phyloP scores from a whole-genome alignment of 768 basidiomycete genomes.

The Boletellus ananiceps region DNA sequence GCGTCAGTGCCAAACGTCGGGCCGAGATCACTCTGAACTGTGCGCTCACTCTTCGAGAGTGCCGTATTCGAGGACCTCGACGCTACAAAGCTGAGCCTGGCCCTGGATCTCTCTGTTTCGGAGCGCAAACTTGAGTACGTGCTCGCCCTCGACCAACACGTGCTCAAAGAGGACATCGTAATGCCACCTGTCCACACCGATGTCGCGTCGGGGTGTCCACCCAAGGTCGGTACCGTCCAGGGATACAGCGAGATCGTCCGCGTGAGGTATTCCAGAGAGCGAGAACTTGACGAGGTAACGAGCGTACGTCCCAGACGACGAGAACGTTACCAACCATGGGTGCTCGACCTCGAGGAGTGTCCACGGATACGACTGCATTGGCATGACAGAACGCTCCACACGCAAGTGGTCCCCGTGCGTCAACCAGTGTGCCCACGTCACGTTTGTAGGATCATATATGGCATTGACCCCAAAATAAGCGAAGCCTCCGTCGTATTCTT shows the following conservation, averaged over 20 bases:
- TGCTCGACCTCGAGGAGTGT: conserved; percentile 56
- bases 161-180: conserved; percentile 52
- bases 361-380: conserved; percentile 74
- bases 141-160: conserved; percentile 45
- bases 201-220: conserved; percentile 48
- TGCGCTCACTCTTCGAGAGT: conserved; percentile 51
- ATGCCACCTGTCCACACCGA: conserved; percentile 73
- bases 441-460: conserved; percentile 36
- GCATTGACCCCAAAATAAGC: conserved; percentile 72
- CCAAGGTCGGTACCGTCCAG: conserved; percentile 57
- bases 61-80: conserved; percentile 72
- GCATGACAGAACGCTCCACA: conserved; percentile 69
- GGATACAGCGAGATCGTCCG: conserved; percentile 49
- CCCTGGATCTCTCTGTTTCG: conserved; percentile 45
- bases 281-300: conserved; percentile 66
- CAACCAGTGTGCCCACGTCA: conserved; percentile 76
- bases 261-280: conserved; percentile 60
- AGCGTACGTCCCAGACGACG: conserved; percentile 58
- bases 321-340: conserved; percentile 58
- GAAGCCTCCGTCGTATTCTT: conserved; percentile 79
- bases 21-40: neutral
- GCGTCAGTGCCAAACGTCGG: neutral
- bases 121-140: conserved; percentile 57
- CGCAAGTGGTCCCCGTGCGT: conserved; percentile 35
- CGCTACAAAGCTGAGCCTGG: conserved; percentile 69